Percentiles rank a stretch among this genome's conserved stretches.
Evolutionary conservation across 371 early-diverging fungal species (phyloP).

Genomic region (Batrachochytrium dendrobatidis): DNA sequence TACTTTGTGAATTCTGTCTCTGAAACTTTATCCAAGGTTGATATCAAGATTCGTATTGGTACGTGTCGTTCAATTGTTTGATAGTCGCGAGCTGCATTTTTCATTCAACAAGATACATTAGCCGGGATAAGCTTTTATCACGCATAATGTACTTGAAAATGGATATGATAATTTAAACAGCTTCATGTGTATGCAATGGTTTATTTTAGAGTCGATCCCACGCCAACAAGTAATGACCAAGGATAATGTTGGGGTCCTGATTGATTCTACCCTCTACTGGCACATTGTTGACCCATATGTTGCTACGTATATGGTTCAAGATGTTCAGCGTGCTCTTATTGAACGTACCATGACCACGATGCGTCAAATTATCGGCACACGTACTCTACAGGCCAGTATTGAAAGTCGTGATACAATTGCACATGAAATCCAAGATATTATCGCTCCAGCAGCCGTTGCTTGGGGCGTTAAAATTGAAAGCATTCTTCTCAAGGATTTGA

Average conservation of each 20-base stretch:
- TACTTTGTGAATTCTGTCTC: constrained; percentile 69
- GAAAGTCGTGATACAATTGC: constrained; percentile 84
- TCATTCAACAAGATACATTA: too few species aligned
- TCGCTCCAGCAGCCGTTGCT: constrained; percentile 58
- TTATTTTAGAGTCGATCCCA: constrained; percentile 44
- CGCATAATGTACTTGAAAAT: too few species aligned
- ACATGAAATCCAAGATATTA: constrained; percentile 71
- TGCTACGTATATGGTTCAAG: constrained; percentile 63
- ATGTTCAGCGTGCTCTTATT: constrained; percentile 65
- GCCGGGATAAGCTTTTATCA: too few species aligned
- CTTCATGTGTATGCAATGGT: neutral
- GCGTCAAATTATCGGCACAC: constrained; percentile 34
- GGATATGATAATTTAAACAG: too few species aligned
- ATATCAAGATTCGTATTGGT: constrained; percentile 57
- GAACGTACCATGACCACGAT: constrained; percentile 65
- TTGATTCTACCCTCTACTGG: constrained; percentile 86
- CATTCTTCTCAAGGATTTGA: constrained; percentile 76
- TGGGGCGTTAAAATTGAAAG: constrained; percentile 36
- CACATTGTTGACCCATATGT: constrained; percentile 63
- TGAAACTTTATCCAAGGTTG: constrained; percentile 56
- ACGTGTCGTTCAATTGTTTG: neutral
- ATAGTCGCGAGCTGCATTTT: neutral
- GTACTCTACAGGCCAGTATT: constrained; percentile 62
- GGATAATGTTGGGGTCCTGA: constrained; percentile 72
- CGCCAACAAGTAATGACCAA: constrained; percentile 81